Percentiles rank a stretch among this genome's conserved stretches.
Conservation (phyloP, 495 filamentous ascomycete species). For the Xeromyces bisporus region DNA sequence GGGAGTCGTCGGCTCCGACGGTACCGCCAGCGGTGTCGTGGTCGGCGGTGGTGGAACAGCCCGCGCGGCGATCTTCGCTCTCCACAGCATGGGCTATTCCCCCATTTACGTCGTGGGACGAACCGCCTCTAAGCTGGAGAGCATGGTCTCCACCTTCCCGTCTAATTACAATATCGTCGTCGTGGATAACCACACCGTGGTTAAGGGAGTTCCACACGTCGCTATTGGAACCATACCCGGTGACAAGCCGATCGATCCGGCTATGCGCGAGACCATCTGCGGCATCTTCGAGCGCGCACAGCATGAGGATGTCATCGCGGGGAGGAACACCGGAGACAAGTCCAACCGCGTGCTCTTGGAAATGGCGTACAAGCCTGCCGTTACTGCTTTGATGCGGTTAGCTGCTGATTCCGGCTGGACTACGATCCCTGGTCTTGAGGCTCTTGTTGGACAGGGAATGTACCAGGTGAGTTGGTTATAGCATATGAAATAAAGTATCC, state of each 20-base stretch:
- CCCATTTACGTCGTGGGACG: constrained; percentile 83
- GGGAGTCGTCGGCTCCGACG: constrained; percentile 34
- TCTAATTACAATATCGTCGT: constrained; percentile 53
- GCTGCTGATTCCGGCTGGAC: constrained; percentile 71
- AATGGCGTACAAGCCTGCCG: constrained; percentile 87
- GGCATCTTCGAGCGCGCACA: constrained; percentile 40
- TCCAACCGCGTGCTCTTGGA: constrained; percentile 54
- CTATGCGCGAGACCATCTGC: constrained; percentile 50
- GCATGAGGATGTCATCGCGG: constrained; percentile 17
- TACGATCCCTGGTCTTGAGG: constrained; percentile 75
- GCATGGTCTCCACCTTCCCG: constrained; percentile 58
- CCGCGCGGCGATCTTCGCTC: constrained; percentile 75
- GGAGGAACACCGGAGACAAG: constrained; percentile 14
- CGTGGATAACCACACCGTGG: constrained; percentile 34
- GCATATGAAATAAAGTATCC: constrained; percentile 1
- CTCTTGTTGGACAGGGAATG: constrained; percentile 75
- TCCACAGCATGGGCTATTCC: constrained; percentile 64
- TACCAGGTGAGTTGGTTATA: constrained; percentile 33
- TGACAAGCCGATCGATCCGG: constrained; percentile 62
- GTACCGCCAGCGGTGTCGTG: constrained; percentile 34
- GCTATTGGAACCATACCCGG: constrained; percentile 86
- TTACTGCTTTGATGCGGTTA: constrained; percentile 73
- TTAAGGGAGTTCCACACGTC: constrained; percentile 42
- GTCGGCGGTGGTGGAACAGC: constrained; percentile 86
- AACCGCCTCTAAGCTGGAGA: constrained; percentile 44